phyloP scores from a whole-genome alignment of 441 rosid species.

The Omphalea diandra region DNA sequence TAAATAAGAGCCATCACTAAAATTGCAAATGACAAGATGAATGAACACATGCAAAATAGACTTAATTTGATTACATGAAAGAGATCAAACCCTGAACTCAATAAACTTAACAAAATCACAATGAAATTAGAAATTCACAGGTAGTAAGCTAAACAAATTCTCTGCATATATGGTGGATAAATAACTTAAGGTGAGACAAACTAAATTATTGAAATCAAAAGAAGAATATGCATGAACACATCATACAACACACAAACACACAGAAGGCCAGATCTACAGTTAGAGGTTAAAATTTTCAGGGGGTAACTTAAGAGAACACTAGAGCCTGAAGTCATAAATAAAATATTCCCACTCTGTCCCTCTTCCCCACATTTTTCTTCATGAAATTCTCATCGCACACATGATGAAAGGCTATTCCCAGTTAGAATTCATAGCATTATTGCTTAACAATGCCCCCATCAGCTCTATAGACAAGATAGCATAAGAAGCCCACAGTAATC shows the following conservation, averaged over 20 bases:
- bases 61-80: not conserved
- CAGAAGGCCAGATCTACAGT: not conserved
- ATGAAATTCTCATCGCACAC: not conserved
- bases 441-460: not conserved
- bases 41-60: not conserved
- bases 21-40: constrained; percentile 10
- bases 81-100: not conserved
- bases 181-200: not conserved
- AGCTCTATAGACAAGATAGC: not conserved
- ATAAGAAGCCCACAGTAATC: not conserved
- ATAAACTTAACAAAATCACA: not conserved
- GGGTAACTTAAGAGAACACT: not conserved
- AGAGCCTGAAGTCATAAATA: not conserved
- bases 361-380: not conserved
- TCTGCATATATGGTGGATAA: not conserved
- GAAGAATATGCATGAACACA: not conserved
- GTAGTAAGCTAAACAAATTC: constrained; percentile 1
- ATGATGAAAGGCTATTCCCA: not conserved
- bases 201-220: not conserved
- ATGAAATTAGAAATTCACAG: not conserved
- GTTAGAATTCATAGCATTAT: not conserved
- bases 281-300: not conserved
- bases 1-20: not conserved
- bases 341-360: not conserved
- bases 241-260: not conserved